These are phyloP conservation scores for Talaromyces stipitatus DNA, from an alignment of 495 filamentous ascomycete species.

Conservation along the genomic window DNA sequence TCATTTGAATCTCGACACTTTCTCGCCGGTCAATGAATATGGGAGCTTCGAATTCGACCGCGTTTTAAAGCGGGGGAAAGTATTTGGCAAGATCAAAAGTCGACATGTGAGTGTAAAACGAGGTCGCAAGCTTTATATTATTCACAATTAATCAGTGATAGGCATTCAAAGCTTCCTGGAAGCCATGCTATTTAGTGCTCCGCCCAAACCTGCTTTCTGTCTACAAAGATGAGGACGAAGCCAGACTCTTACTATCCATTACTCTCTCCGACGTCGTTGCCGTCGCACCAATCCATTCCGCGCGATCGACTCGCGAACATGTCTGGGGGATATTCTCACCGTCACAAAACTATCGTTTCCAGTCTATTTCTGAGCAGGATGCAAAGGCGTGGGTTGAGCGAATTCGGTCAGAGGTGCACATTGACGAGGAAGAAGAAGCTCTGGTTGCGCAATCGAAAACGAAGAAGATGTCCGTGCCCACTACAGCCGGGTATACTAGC, in stretches of 20 bases:
- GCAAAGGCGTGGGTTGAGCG: slow-evolving; percentile 81
- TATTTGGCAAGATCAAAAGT: slow-evolving; percentile 81
- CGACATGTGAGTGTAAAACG: slow-evolving; percentile 62
- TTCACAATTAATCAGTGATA: slow-evolving; percentile 2
- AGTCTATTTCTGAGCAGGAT: slow-evolving; percentile 63
- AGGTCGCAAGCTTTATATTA: not conserved
- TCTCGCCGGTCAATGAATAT: slow-evolving; percentile 85
- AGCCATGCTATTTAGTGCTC: slow-evolving; percentile 80
- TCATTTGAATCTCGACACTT: slow-evolving; percentile 52
- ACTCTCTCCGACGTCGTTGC: slow-evolving; percentile 85
- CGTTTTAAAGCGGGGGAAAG: slow-evolving; percentile 78
- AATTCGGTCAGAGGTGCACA: slow-evolving; percentile 69
- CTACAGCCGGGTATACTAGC: slow-evolving; percentile 16
- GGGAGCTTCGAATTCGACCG: slow-evolving; percentile 93
- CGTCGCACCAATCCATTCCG: slow-evolving; percentile 78
- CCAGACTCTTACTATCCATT: slow-evolving; percentile 80
- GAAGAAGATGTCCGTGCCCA: slow-evolving; percentile 22
- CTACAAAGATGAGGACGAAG: slow-evolving; percentile 87
- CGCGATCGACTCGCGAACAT: slow-evolving; percentile 69
- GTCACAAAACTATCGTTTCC: slow-evolving; percentile 83
- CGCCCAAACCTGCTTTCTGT: slow-evolving; percentile 90
- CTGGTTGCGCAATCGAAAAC: slow-evolving; percentile 52
- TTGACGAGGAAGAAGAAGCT: slow-evolving; percentile 81
- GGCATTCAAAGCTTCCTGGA: slow-evolving; percentile 58
- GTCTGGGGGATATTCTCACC: slow-evolving; percentile 93